These are phyloP conservation scores for Tylopilus sp. DNA, from an alignment of 768 basidiomycete species.

Conservation along the genomic window DNA sequence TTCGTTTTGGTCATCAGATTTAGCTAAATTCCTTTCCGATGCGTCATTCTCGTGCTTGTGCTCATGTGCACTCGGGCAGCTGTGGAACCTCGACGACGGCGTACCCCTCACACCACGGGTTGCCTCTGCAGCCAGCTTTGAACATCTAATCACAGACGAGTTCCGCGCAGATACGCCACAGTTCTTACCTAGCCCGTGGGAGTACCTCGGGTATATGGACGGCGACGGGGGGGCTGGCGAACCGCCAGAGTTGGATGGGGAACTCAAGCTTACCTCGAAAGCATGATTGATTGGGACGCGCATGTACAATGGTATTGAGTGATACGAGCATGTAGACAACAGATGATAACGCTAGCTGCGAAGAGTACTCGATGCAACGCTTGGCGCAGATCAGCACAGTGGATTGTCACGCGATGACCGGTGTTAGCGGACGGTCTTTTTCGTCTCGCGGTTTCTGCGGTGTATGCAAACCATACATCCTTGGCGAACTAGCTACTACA, in stretches of 20 bases:
- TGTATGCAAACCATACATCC: neutral
- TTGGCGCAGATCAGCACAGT: too few relatives aligned
- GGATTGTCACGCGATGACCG: too few relatives aligned
- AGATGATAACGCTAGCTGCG: neutral
- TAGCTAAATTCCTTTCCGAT: neutral
- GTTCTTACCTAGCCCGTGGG: conserved; percentile 20
- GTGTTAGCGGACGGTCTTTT: neutral
- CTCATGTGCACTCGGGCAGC: neutral
- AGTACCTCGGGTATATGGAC: too few relatives aligned
- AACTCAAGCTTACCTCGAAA: neutral
- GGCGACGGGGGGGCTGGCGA: too few relatives aligned
- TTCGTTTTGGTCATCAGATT: neutral
- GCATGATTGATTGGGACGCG: neutral
- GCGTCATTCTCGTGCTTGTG: neutral
- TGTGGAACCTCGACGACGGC: conserved; percentile 26
- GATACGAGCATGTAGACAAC: neutral
- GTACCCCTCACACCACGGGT: conserved; percentile 21
- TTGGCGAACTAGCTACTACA: neutral
- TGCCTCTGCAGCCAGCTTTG: conserved; percentile 20
- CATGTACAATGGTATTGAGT: neutral
- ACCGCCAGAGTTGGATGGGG: neutral
- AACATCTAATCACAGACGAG: conserved; percentile 21
- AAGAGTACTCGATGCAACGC: too few relatives aligned
- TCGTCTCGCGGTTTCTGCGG: neutral
- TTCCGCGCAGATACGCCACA: conserved; percentile 17